phyloP scores from a whole-genome alignment of 2,329 filamentous ascomycete species.

The Xylaria multiplex region DNA sequence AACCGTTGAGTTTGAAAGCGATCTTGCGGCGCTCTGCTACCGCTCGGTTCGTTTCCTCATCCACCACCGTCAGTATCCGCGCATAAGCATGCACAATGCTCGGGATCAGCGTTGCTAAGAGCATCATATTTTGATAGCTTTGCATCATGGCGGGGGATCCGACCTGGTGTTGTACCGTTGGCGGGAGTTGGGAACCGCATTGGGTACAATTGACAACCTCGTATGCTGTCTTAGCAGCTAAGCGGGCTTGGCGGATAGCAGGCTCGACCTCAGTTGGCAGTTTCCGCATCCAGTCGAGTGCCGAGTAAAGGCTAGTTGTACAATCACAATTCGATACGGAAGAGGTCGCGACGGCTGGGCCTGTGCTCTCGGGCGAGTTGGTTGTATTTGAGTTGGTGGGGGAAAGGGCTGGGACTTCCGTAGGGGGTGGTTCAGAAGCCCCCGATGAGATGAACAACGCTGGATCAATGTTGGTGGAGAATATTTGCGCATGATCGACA shows the following conservation, averaged over 20 bases:
- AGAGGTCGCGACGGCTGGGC: conserved; percentile 18
- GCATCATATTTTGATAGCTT: conserved; percentile 67
- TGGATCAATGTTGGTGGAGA: conserved; percentile 45
- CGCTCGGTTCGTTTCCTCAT: conserved; percentile 60
- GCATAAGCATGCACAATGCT: conserved; percentile 68
- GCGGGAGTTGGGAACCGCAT: conserved; percentile 57
- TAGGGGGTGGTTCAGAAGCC: conserved; percentile 28
- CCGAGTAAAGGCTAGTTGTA: conserved; percentile 60
- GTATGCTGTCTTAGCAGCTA: conserved; percentile 61
- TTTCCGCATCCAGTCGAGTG: conserved; percentile 60
- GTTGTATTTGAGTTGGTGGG: conserved; percentile 41
- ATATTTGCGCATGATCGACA: conserved; percentile 36
- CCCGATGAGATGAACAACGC: conserved; percentile 40
- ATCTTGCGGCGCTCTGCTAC: conserved; percentile 55
- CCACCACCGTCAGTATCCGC: conserved; percentile 64
- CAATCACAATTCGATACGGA: conserved; percentile 55
- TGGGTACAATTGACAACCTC: conserved; percentile 61
- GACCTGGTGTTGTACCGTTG: conserved; percentile 26
- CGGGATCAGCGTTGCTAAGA: conserved; percentile 66
- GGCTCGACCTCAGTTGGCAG: conserved; percentile 57
- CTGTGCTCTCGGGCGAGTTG: conserved; percentile 41
- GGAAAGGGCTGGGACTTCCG: conserved; percentile 43
- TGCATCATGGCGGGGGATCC: conserved; percentile 56
- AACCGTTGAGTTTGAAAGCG: conserved; percentile 56
- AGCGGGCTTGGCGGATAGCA: conserved; percentile 60